Conservation (phyloP, 345 rosid species). For the Reutealis trisperma region DNA sequence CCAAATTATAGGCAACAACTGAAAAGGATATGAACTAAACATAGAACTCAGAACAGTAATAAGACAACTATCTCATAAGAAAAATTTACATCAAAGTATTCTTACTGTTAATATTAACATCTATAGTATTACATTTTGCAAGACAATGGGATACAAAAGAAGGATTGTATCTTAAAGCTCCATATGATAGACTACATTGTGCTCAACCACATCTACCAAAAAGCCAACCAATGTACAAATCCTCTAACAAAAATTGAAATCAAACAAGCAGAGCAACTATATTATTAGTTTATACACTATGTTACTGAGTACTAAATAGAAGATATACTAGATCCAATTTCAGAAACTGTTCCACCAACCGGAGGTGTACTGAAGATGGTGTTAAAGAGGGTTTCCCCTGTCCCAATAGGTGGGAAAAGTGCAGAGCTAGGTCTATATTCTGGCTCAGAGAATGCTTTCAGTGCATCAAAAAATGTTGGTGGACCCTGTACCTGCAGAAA, state of each 20-base stretch:
- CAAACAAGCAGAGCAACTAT: not conserved
- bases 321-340: not conserved
- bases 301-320: too few relatives aligned
- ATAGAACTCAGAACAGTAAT: too few relatives aligned
- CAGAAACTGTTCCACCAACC: not conserved
- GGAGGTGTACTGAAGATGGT: too few relatives aligned
- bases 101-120: too few relatives aligned
- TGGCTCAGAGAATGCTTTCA: not conserved
- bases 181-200: not conserved
- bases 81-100: too few relatives aligned
- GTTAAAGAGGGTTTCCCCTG: not conserved
- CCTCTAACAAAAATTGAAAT: not conserved
- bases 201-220: not conserved
- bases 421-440: not conserved
- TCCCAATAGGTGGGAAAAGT: not conserved
- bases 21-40: not conserved
- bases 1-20: not conserved
- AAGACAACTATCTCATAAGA: not conserved
- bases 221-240: not conserved
- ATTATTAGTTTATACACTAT: not conserved
- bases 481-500: constrained; percentile 4
- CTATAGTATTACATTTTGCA: too few relatives aligned
- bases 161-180: too few relatives aligned
- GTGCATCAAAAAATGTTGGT: not conserved
- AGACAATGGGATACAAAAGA: not conserved